These are phyloP conservation scores for Sclerospora graminicola DNA, from an alignment of 352 stramenopile genomes.

Conservation along the genomic window DNA sequence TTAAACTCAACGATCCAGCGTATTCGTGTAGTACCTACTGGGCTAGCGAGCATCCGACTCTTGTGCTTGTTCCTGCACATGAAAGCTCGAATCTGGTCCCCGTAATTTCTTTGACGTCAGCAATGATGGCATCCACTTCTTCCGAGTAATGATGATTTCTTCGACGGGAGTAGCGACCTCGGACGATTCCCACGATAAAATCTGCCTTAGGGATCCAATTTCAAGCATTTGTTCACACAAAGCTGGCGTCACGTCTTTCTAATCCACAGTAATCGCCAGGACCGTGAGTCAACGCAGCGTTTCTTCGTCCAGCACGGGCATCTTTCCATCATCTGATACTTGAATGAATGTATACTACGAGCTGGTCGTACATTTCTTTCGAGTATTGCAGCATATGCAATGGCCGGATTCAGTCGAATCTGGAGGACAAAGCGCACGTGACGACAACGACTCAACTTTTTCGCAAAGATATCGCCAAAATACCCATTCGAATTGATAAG, in stretches of 20 bases:
- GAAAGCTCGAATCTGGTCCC: conserved; percentile 65
- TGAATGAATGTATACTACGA: conserved; percentile 89
- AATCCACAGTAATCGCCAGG: conserved; percentile 76
- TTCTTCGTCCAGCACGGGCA: conserved; percentile 74
- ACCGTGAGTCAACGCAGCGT: conserved; percentile 66
- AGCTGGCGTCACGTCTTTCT: conserved; percentile 39
- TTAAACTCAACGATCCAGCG: conserved; percentile 23
- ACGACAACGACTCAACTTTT: conserved; percentile 77
- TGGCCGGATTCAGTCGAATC: conserved; percentile 83
- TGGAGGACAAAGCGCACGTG: conserved; percentile 91
- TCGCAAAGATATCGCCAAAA: conserved; percentile 88
- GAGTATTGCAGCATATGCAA: conserved; percentile 74
- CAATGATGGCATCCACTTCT: conserved; percentile 46
- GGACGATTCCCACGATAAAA: conserved; percentile 39
- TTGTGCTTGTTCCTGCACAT: conserved; percentile 58
- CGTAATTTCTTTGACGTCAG: conserved; percentile 74
- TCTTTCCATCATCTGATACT: conserved; percentile 86
- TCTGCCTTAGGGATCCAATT: conserved; percentile 62
- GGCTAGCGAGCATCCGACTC: conserved; percentile 41
- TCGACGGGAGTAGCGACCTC: conserved; percentile 26
- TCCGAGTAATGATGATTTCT: conserved; percentile 53
- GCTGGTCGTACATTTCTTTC: conserved; percentile 73
- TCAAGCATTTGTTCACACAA: conserved; percentile 50
- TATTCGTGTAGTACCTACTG: conserved; percentile 67
- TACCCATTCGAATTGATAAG: conserved; percentile 80